Evolutionary conservation across 257 asterid genomes (phyloP).

Genomic region (Solanum microdontum): DNA sequence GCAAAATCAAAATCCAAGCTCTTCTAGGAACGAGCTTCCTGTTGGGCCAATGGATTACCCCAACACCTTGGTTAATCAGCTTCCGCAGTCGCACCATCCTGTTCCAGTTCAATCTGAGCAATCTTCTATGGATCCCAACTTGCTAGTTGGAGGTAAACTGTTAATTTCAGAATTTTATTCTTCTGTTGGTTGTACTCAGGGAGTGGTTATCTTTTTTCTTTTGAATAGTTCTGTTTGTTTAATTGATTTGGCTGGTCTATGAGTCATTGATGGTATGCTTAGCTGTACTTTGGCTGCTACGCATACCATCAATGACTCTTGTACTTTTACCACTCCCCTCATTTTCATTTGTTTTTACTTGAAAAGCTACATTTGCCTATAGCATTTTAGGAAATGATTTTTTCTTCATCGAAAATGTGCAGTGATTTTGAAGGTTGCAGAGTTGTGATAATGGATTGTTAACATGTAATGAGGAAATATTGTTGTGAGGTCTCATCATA

Average conservation of each 20-base stretch:
- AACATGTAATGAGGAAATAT: neutral
- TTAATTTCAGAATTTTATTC: neutral
- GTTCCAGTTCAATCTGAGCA: slow-evolving; percentile 35
- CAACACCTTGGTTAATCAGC: slow-evolving; percentile 44
- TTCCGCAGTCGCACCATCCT: slow-evolving; percentile 38
- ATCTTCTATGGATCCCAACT: slow-evolving; percentile 39
- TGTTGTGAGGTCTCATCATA: neutral
- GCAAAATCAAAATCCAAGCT: slow-evolving; percentile 40
- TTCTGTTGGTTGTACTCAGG: neutral
- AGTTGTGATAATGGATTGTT: neutral
- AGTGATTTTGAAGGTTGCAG: neutral
- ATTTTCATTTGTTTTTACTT: neutral
- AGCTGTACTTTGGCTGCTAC: neutral
- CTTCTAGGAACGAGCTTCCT: slow-evolving; percentile 35
- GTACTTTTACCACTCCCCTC: neutral
- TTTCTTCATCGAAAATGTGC: neutral
- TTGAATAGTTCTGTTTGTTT: neutral
- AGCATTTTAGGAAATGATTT: neutral
- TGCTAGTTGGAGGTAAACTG: slow-evolving; percentile 54
- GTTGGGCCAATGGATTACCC: slow-evolving; percentile 53
- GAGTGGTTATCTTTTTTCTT: neutral
- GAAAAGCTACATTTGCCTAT: neutral
- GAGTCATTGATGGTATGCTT: neutral
- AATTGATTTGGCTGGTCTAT: neutral
- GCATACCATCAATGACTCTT: neutral